Conservation (phyloP, 352 stramenopile species). For the Discostella stelligera region DNA sequence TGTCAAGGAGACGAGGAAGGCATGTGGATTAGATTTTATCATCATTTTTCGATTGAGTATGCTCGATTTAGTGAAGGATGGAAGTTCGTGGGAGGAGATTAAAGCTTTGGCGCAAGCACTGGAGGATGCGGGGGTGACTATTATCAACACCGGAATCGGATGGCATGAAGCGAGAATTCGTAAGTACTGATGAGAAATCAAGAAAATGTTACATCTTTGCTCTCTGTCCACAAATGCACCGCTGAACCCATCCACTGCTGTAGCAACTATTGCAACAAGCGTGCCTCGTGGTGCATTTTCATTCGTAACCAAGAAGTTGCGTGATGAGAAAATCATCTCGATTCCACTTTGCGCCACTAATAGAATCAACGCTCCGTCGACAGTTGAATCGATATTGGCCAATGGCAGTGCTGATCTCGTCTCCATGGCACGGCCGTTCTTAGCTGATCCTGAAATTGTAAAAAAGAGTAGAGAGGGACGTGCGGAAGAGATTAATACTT, state of each 20-base stretch:
- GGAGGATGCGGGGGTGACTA: slow-evolving; percentile 90
- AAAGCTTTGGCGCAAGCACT: slow-evolving; percentile 89
- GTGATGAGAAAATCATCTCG: slow-evolving; percentile 77
- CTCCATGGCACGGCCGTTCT: slow-evolving; percentile 87
- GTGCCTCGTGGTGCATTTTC: slow-evolving; percentile 93
- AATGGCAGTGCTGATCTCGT: slow-evolving; percentile 87
- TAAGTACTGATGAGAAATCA: slow-evolving; percentile 16
- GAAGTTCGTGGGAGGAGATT: slow-evolving; percentile 87
- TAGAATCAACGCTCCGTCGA: slow-evolving; percentile 94
- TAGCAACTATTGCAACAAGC: slow-evolving; percentile 92
- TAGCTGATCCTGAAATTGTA: slow-evolving; percentile 93
- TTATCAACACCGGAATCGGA: slow-evolving; percentile 98
- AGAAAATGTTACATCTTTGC: too few relatives aligned
- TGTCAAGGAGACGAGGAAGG: slow-evolving; percentile 87
- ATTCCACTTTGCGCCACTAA: slow-evolving; percentile 96
- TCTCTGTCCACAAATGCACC: background rate
- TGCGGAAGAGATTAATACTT: slow-evolving; percentile 96
- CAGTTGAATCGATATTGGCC: slow-evolving; percentile 88
- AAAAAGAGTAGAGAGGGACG: slow-evolving; percentile 88
- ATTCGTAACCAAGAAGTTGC: slow-evolving; percentile 90
- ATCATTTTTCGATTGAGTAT: slow-evolving; percentile 97
- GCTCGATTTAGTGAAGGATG: slow-evolving; percentile 92
- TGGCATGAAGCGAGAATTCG: slow-evolving; percentile 96
- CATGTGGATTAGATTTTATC: slow-evolving; percentile 92
- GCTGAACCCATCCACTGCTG: slow-evolving; percentile 1